Evolutionary conservation across 495 filamentous ascomycete genomes (phyloP), one percentile per base, ranked within the genome.

Genomic region (Talaromyces trachyspermus): DNA sequence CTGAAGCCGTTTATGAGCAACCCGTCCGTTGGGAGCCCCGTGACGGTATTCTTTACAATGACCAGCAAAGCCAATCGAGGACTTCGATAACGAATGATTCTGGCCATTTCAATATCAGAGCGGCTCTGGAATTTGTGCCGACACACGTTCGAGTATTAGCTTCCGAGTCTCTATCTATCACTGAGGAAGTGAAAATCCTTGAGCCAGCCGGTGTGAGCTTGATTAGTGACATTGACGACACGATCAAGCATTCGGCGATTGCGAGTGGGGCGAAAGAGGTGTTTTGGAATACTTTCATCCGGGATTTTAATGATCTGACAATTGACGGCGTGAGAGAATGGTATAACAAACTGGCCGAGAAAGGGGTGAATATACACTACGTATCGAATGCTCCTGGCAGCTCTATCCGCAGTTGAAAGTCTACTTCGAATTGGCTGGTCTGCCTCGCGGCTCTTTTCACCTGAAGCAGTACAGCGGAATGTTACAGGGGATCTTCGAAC

Each of bases 181-280:
- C 81, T 1, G 83, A 88, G 51, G 75, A 81, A 11, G 75, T 97
- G 27, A 69, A 78, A 30, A 71, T 95, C 22, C 86, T 85, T 14
- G 84, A 94, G 44, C 76, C 85, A 0, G 69, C 62, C n/a, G 92
- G 92, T 18, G 75, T 99, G 52, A 96, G 90, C 58, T 47, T 99
- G 44, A 96, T 99, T 57, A 96, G 88, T 58, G 92, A 99, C 55
- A 90, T 99, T 49, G 92, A 99, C 58, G 92, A 99, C 63, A 99
- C 92, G 0, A 85, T 99, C 49, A 99, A 99, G 60, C 88, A 89
- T 54, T 96, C 94, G 2, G 92, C 86, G 11, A 92, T 99, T 53
- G 71, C 77, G 5, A 76, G 78, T 50, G 92, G 94, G 0, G 83
- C 91, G 0, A 84, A 86, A 32, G 92, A 99, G 61, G 95, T 96